phyloP scores from a whole-genome alignment of 257 asterid genomes.

The Nicotiana undulata region DNA sequence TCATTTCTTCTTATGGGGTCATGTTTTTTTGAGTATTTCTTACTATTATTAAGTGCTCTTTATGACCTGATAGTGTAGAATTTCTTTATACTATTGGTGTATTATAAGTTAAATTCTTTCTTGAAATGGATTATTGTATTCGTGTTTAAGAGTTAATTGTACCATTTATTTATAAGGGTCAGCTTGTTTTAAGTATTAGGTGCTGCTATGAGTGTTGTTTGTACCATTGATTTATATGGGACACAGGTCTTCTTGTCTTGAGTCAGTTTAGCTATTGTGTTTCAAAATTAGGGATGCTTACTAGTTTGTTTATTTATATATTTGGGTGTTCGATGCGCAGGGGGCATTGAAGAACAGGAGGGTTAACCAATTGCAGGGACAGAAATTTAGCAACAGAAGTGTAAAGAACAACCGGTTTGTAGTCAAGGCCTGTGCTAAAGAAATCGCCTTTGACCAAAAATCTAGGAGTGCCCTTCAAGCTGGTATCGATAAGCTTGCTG shows the following conservation, averaged over 20 bases:
- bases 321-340: constrained; percentile 21
- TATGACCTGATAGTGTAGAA: too few relatives aligned
- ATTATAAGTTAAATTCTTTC: too few relatives aligned
- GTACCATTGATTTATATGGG: not conserved
- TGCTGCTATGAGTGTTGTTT: not conserved
- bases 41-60: too few relatives aligned
- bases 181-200: not conserved
- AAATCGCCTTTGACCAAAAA: constrained; percentile 83
- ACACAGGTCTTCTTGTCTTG: not conserved
- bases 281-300: not conserved
- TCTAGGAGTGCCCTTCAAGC: constrained; percentile 88
- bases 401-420: constrained; percentile 50
- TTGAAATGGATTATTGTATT: too few relatives aligned
- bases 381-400: constrained; percentile 42
- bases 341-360: constrained; percentile 50
- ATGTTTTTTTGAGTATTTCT: too few relatives aligned
- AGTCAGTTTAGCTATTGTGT: not conserved
- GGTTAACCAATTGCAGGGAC: constrained; percentile 59
- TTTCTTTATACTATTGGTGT: too few relatives aligned
- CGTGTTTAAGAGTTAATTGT: not conserved
- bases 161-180: not conserved
- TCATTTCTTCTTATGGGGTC: not conserved
- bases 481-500: constrained; percentile 93
- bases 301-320: not conserved
- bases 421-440: constrained; percentile 85